phyloP scores from a whole-genome alignment of 2,329 filamentous ascomycete genomes.

The Biscogniauxia sp. region DNA sequence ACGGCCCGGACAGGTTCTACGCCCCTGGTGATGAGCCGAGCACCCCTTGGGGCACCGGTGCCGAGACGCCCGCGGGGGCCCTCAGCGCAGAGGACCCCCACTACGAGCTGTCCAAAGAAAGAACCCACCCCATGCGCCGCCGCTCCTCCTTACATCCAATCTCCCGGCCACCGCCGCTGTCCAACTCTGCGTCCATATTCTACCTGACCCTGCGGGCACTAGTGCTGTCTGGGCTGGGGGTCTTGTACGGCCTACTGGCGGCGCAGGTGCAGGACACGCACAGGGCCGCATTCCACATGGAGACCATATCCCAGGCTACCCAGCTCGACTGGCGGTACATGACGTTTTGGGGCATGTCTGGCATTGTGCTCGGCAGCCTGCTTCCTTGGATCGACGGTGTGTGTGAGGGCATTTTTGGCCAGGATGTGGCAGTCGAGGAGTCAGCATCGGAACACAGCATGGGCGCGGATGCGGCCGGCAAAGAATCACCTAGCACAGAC shows the following conservation, averaged over 20 bases:
- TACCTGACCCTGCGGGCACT: conserved; percentile 56
- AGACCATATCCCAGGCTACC: conserved; percentile 38
- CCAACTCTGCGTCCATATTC: conserved; percentile 36
- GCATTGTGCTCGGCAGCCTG: conserved; percentile 73
- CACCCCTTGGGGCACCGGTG: conserved; percentile 77
- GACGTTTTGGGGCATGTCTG: conserved; percentile 76
- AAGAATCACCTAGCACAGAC: conserved; percentile 39
- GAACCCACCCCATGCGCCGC: conserved; percentile 34
- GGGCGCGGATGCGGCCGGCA: conserved; percentile 32
- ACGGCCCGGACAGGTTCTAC: conserved; percentile 45
- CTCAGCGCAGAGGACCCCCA: conserved; percentile 34
- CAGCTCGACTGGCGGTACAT: conserved; percentile 65
- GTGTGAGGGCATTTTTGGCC: conserved; percentile 58
- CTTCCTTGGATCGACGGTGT: conserved; percentile 81
- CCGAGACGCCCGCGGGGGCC: conserved; percentile 61
- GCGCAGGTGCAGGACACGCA: conserved; percentile 73
- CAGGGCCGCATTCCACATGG: conserved; percentile 59
- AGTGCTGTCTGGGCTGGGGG: conserved; percentile 74
- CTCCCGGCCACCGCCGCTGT: conserved; percentile 27
- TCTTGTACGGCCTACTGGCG: conserved; percentile 79
- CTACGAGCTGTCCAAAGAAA: conserved; percentile 26
- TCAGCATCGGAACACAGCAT: conserved; percentile 16
- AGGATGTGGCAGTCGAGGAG: conserved; percentile 17
- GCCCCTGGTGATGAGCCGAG: conserved; percentile 43
- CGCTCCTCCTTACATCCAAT: conserved; percentile 35